phyloP scores from a whole-genome alignment of 352 stramenopile genomes.

The Phytophthora quininea region DNA sequence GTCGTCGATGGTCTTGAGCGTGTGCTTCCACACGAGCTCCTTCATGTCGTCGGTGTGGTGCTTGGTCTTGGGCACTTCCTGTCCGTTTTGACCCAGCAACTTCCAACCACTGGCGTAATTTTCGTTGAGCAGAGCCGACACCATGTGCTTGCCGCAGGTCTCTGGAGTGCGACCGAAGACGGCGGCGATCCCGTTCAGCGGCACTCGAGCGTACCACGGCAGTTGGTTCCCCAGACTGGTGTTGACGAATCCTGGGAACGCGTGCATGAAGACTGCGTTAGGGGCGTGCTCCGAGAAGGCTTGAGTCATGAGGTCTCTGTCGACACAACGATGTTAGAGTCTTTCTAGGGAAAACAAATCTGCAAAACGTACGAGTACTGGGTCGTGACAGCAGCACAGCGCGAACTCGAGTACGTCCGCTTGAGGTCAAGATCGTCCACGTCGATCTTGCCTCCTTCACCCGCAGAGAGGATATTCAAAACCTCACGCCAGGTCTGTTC shows the following conservation, averaged over 20 bases:
- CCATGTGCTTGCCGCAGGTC: background rate
- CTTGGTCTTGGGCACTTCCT: slow-evolving; percentile 9
- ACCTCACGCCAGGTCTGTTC: slow-evolving; percentile 9
- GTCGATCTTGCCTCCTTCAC: background rate
- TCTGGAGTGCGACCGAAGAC: slow-evolving; percentile 1
- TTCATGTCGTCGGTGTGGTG: slow-evolving; percentile 15
- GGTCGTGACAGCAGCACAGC: background rate
- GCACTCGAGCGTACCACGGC: slow-evolving; percentile 1
- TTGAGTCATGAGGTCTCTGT: slow-evolving; percentile 15
- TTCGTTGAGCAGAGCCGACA: background rate
- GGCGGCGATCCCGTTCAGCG: background rate
- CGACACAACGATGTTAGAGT: background rate
- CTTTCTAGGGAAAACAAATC: too few relatives aligned
- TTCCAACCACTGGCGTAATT: slow-evolving; percentile 9
- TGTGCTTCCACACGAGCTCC: slow-evolving; percentile 12
- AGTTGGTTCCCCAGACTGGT: background rate
- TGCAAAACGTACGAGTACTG: slow-evolving; percentile 6
- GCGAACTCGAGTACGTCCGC: background rate
- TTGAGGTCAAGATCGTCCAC: slow-evolving; percentile 12
- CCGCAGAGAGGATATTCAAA: slow-evolving; percentile 5
- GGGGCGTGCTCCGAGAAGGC: slow-evolving; percentile 8
- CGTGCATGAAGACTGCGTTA: slow-evolving; percentile 13
- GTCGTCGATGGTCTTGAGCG: slow-evolving; percentile 7
- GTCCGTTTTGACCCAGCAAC: slow-evolving; percentile 4
- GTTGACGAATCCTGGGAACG: slow-evolving; percentile 8